These are phyloP conservation scores for Solanum pimpinellifolium DNA, from an alignment of 257 asterid genomes.

Conservation along the genomic window DNA sequence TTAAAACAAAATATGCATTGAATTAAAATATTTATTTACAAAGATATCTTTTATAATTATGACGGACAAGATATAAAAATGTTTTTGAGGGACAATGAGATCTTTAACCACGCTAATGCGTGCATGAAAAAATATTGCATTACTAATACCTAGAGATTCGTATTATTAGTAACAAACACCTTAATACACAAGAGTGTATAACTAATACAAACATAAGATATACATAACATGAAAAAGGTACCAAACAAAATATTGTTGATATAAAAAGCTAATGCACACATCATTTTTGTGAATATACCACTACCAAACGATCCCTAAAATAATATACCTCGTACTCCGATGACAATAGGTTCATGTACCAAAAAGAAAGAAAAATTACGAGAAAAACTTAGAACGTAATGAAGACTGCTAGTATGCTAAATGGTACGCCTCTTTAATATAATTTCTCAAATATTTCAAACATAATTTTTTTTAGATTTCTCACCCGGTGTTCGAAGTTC, in stretches of 20 bases:
- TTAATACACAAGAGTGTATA: background rate
- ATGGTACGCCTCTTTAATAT: background rate
- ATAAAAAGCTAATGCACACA: background rate
- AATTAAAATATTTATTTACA: background rate
- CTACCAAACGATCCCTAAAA: background rate
- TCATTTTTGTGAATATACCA: background rate
- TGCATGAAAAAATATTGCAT: background rate
- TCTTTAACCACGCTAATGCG: background rate
- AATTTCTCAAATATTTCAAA: background rate
- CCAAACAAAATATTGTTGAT: background rate
- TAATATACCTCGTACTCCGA: too few relatives aligned
- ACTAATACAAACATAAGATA: background rate
- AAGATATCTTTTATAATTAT: background rate
- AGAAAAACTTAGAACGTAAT: background rate
- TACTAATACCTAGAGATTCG: background rate
- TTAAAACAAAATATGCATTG: background rate
- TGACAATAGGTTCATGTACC: background rate
- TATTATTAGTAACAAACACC: background rate
- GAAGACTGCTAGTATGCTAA: background rate
- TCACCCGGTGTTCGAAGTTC: too few relatives aligned
- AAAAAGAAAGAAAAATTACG: background rate
- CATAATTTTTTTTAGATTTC: too few relatives aligned
- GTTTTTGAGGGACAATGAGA: background rate
- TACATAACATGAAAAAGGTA: background rate
- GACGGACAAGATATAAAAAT: background rate